Evolutionary conservation across 164 flowering plant genomes (phyloP).

Genomic region (Aristolochia fimbriata): DNA sequence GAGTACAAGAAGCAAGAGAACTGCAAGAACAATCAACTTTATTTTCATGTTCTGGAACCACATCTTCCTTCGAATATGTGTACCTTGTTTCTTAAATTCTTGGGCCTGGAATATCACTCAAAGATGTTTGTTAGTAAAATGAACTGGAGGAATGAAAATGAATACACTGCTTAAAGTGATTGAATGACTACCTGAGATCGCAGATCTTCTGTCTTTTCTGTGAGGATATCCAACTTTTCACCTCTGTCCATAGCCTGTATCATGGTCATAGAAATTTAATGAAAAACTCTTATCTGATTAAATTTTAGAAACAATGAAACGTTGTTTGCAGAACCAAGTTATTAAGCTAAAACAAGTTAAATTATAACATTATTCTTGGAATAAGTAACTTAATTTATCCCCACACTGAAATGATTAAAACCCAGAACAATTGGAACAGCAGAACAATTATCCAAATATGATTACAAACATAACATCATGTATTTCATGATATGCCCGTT

Average conservation of each 20-base stretch:
- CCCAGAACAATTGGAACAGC: no score
- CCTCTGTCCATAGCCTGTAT: conserved; percentile 72
- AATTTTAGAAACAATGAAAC: background rate
- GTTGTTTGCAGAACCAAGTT: background rate
- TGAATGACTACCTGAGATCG: conserved; percentile 39
- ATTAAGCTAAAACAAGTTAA: background rate
- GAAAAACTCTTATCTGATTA: background rate
- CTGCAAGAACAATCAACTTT: conserved; percentile 71
- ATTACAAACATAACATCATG: background rate
- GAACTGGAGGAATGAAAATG: background rate
- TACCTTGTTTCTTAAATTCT: conserved; percentile 50
- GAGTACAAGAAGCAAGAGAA: conserved; percentile 59
- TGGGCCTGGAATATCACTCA: conserved; percentile 55
- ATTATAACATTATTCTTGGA: background rate
- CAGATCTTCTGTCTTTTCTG: conserved; percentile 65
- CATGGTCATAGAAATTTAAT: conserved; percentile 6
- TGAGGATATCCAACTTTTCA: conserved; percentile 46
- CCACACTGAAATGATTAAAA: no score
- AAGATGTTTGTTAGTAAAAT: background rate
- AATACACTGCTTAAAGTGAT: background rate
- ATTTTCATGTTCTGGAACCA: conserved; percentile 96
- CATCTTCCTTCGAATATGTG: conserved; percentile 69
- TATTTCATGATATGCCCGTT: no score
- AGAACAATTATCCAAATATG: background rate
- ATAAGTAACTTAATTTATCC: no score